These are phyloP conservation scores for Stylonectria norvegica DNA, from an alignment of 2,329 filamentous ascomycete genomes.

Conservation along the genomic window DNA sequence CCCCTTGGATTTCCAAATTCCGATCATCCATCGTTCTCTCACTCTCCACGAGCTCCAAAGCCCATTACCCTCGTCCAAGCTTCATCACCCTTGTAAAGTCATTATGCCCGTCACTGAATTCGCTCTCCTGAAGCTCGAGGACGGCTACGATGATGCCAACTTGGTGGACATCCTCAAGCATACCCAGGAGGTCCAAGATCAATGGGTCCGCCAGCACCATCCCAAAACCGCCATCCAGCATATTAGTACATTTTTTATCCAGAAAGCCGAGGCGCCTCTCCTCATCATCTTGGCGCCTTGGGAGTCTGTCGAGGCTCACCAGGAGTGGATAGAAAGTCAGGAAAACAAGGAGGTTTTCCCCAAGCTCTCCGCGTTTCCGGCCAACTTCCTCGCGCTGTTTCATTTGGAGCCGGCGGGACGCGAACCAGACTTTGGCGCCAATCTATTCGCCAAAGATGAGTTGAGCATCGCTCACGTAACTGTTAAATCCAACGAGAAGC, in stretches of 20 bases:
- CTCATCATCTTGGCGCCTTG: conserved; percentile 46
- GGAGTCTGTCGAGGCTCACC: conserved; percentile 41
- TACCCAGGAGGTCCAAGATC: conserved; percentile 36
- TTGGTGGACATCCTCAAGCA: conserved; percentile 32
- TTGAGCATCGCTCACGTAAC: conserved; percentile 37
- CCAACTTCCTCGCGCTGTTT: conserved; percentile 35
- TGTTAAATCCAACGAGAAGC: conserved; percentile 30
- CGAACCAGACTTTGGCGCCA: conserved; percentile 20
- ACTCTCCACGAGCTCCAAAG: too few species aligned
- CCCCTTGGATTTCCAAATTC: too few species aligned
- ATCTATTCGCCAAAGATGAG: conserved; percentile 21
- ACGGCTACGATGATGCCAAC: conserved; percentile 29
- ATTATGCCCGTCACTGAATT: conserved; percentile 41
- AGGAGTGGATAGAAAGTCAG: conserved; percentile 41
- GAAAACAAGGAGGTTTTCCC: conserved; percentile 38
- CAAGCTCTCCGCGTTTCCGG: conserved; percentile 33
- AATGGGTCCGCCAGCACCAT: conserved; percentile 38
- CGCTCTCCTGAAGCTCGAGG: conserved; percentile 33
- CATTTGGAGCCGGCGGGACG: conserved; percentile 38
- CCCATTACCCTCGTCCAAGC: too few species aligned
- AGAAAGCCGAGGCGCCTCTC: conserved; percentile 33
- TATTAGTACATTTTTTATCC: conserved; percentile 36
- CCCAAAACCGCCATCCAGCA: conserved; percentile 31
- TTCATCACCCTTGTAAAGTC: background rate
- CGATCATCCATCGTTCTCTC: too few species aligned